phyloP scores from a whole-genome alignment of 2,329 filamentous ascomycete species.

The Orbilia blumenaviensis region DNA sequence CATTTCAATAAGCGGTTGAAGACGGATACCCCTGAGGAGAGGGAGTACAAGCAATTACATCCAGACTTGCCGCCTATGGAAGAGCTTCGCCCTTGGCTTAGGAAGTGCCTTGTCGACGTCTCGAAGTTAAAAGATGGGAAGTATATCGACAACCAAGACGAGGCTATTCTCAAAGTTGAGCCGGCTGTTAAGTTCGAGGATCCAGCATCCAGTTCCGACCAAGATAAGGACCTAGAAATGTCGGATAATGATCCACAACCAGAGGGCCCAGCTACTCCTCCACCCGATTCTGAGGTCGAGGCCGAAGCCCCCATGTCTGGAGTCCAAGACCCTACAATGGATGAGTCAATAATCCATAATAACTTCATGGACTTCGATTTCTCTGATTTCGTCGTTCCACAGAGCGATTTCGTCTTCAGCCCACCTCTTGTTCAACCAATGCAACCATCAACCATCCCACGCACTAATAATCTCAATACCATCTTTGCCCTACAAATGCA shows the following conservation, averaged over 20 bases:
- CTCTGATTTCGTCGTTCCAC: slow-evolving; percentile 16
- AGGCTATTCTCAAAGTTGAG: slow-evolving; percentile 62
- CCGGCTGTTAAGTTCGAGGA: slow-evolving; percentile 56
- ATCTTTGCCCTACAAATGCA: slow-evolving; percentile 36
- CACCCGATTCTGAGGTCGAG: slow-evolving; percentile 33
- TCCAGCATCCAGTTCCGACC: slow-evolving; percentile 25
- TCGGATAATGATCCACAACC: slow-evolving; percentile 36
- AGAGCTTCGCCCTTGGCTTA: slow-evolving; percentile 70
- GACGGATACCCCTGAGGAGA: slow-evolving; percentile 54
- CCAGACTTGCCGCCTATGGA: slow-evolving; percentile 64
- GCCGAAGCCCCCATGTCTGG: not conserved
- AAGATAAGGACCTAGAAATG: slow-evolving; percentile 45
- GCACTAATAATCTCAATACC: slow-evolving; percentile 10
- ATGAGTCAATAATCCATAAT: slow-evolving; percentile 24
- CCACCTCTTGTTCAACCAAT: slow-evolving; percentile 3
- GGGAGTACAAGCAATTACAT: slow-evolving; percentile 51
- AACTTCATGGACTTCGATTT: slow-evolving; percentile 44
- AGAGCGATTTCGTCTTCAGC: slow-evolving; percentile 29
- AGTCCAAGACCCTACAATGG: not conserved
- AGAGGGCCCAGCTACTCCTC: slow-evolving; percentile 35
- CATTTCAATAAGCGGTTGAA: slow-evolving; percentile 74
- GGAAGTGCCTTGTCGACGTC: slow-evolving; percentile 55
- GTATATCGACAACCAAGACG: slow-evolving; percentile 47
- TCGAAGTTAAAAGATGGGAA: slow-evolving; percentile 49
- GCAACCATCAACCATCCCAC: slow-evolving; percentile 29